These are phyloP conservation scores for Phytophthora capsici DNA, from an alignment of 352 stramenopile genomes.

Conservation along the genomic window DNA sequence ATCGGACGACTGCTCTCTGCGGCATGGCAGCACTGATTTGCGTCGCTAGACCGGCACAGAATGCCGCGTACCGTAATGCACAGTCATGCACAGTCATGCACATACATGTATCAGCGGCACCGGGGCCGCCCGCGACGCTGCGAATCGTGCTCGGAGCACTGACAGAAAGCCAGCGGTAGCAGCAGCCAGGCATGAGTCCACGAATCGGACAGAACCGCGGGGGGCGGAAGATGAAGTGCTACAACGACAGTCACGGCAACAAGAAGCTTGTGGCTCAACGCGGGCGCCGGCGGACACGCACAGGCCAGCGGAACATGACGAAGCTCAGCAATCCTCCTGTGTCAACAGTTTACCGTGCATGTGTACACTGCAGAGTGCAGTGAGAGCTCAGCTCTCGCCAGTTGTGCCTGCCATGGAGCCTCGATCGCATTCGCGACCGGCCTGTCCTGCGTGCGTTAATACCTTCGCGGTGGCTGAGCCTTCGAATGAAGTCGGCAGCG, in stretches of 20 bases:
- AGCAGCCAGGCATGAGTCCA: slow-evolving; percentile 29
- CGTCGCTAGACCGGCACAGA: neutral
- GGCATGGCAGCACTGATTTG: slow-evolving; percentile 31
- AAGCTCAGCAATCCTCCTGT: slow-evolving; percentile 28
- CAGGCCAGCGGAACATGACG: slow-evolving; percentile 8
- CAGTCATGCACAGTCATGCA: too few relatives aligned
- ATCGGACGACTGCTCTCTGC: slow-evolving; percentile 32
- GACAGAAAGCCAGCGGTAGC: slow-evolving; percentile 30
- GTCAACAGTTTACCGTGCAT: slow-evolving; percentile 3
- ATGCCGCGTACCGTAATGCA: too few relatives aligned
- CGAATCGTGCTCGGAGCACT: slow-evolving; percentile 18
- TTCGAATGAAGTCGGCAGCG: slow-evolving; percentile 17
- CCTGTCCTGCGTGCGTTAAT: slow-evolving; percentile 7
- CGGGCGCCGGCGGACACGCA: slow-evolving; percentile 11
- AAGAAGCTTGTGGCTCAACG: slow-evolving; percentile 26
- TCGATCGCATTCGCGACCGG: slow-evolving; percentile 18
- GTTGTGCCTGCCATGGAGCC: slow-evolving; percentile 23
- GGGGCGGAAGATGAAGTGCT: slow-evolving; percentile 42
- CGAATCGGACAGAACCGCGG: slow-evolving; percentile 33
- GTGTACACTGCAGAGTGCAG: slow-evolving; percentile 20
- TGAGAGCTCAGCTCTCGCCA: slow-evolving; percentile 18
- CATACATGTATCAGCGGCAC: too few relatives aligned
- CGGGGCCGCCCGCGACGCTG: neutral
- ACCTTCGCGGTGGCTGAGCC: slow-evolving; percentile 2
- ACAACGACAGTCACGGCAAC: slow-evolving; percentile 27